These are phyloP conservation scores for Plasmodium cynomolgi DNA, from an alignment of 169 alveolate species.

Conservation along the genomic window DNA sequence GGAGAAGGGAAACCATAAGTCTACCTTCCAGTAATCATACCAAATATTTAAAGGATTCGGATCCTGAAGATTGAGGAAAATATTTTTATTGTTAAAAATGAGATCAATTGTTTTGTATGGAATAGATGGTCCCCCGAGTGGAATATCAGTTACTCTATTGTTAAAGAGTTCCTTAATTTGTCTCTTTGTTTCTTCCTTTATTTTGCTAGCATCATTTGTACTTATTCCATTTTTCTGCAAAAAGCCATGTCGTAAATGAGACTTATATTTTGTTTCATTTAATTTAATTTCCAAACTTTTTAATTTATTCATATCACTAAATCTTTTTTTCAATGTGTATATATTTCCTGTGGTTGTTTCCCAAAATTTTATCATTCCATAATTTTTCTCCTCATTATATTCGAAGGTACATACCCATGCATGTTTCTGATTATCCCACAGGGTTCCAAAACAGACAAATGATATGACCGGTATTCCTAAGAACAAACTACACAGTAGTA, in stretches of 20 bases:
- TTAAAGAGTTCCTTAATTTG: slow-evolving; percentile 75
- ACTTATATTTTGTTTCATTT: slow-evolving; percentile 51
- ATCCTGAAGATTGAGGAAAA: slow-evolving; percentile 85
- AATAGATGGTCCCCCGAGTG: slow-evolving; percentile 52
- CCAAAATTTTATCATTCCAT: slow-evolving; percentile 82
- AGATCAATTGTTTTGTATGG: slow-evolving; percentile 84
- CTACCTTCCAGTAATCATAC: slow-evolving; percentile 81
- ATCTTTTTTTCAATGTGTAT: slow-evolving; percentile 77
- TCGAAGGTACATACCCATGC: slow-evolving; percentile 85
- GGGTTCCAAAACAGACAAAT: slow-evolving; percentile 85
- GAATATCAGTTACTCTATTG: slow-evolving; percentile 40
- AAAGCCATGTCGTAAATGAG: slow-evolving; percentile 47
- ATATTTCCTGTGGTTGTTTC: slow-evolving; percentile 85
- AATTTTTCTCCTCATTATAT: slow-evolving; percentile 69
- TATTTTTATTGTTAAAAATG: slow-evolving; percentile 84
- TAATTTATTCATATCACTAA: slow-evolving; percentile 28
- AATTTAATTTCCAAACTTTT: slow-evolving; percentile 49
- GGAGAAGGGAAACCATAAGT: slow-evolving; percentile 82
- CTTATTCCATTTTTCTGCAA: slow-evolving; percentile 4
- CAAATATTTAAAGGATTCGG: slow-evolving; percentile 80
- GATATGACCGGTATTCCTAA: slow-evolving; percentile 83
- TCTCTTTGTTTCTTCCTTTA: slow-evolving; percentile 68
- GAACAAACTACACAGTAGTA: slow-evolving; percentile 81
- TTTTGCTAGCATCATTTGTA: slow-evolving; percentile 10
- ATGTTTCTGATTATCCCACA: slow-evolving; percentile 80